phyloP scores from a whole-genome alignment of 2,329 filamentous ascomycete species.

The Sporothrix variecibatus region DNA sequence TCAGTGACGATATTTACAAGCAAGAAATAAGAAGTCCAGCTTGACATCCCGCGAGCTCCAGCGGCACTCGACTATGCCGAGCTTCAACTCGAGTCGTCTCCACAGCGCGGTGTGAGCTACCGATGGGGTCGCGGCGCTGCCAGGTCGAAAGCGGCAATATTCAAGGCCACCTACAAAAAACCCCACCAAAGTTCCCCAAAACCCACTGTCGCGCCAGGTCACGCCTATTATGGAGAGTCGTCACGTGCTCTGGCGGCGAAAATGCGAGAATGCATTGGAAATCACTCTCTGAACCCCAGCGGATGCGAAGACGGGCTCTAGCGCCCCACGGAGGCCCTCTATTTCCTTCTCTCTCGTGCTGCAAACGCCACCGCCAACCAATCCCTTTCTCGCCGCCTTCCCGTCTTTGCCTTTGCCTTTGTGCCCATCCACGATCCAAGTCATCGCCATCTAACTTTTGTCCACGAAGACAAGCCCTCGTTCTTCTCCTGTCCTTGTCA shows the following conservation, averaged over 20 bases:
- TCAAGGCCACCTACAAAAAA: not conserved
- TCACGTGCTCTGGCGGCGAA: constrained; percentile 17
- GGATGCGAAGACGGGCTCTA: not conserved
- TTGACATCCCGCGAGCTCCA: not conserved
- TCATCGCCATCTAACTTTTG: not conserved
- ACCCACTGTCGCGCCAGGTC: not conserved
- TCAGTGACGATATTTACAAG: too few species aligned
- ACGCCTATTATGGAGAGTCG: not conserved
- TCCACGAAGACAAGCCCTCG: not conserved
- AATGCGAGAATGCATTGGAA: not conserved
- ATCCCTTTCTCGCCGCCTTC: constrained; percentile 16
- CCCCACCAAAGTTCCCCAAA: not conserved
- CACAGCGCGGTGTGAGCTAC: not conserved
- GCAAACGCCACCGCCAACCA: constrained; percentile 22
- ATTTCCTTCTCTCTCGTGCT: not conserved
- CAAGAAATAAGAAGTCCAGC: too few species aligned
- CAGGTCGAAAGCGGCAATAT: constrained; percentile 1
- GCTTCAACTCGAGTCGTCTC: not conserved
- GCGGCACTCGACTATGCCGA: not conserved
- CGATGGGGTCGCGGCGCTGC: not conserved
- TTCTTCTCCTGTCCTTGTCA: not conserved
- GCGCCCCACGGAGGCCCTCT: not conserved
- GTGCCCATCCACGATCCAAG: constrained; percentile 20
- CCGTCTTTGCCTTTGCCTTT: constrained; percentile 21
- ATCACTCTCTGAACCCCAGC: not conserved